Conservation (phyloP, 1,284 basidiomycete species). For the Austropuccinia psidii region DNA sequence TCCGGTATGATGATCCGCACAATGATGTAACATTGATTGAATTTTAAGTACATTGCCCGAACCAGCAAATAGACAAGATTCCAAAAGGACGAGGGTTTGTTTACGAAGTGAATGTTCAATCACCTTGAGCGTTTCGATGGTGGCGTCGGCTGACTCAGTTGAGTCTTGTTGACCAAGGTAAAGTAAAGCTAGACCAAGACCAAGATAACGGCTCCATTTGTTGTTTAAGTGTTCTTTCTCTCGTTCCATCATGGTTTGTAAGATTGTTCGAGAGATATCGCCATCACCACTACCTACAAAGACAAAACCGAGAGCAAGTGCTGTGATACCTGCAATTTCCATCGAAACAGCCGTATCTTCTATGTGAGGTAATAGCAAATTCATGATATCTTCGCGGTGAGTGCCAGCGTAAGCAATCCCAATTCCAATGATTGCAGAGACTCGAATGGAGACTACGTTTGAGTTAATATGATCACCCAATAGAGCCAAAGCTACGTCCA, state of each 20-base stretch:
- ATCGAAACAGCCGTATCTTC: slow-evolving; percentile 73
- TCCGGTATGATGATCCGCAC: slow-evolving; percentile 64
- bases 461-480: slow-evolving; percentile 86
- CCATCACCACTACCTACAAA: slow-evolving; percentile 94
- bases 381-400: slow-evolving; percentile 76
- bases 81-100: slow-evolving; percentile 83
- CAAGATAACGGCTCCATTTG: slow-evolving; percentile 91
- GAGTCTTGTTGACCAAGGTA: slow-evolving; percentile 76
- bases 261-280: slow-evolving; percentile 78
- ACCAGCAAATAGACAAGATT: slow-evolving; percentile 89
- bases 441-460: slow-evolving; percentile 72
- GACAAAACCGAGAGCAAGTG: slow-evolving; percentile 85
- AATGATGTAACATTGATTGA: slow-evolving; percentile 85
- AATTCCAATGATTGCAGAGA: slow-evolving; percentile 68
- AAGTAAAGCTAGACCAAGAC: slow-evolving; percentile 77
- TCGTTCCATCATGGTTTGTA: slow-evolving; percentile 87
- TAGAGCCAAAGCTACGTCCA: slow-evolving; percentile 85
- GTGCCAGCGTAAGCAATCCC: slow-evolving; percentile 92
- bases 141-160: slow-evolving; percentile 64
- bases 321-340: slow-evolving; percentile 79
- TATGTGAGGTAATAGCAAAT: slow-evolving; percentile 67
- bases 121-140: slow-evolving; percentile 86
- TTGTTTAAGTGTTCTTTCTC: slow-evolving; percentile 69
- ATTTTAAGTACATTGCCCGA: slow-evolving; percentile 94
- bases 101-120: slow-evolving; percentile 89